Evolutionary conservation across 2,329 filamentous ascomycete genomes (phyloP), one percentile per base, ranked within the genome.

Genomic region (Sporothrix dimorphospora): DNA sequence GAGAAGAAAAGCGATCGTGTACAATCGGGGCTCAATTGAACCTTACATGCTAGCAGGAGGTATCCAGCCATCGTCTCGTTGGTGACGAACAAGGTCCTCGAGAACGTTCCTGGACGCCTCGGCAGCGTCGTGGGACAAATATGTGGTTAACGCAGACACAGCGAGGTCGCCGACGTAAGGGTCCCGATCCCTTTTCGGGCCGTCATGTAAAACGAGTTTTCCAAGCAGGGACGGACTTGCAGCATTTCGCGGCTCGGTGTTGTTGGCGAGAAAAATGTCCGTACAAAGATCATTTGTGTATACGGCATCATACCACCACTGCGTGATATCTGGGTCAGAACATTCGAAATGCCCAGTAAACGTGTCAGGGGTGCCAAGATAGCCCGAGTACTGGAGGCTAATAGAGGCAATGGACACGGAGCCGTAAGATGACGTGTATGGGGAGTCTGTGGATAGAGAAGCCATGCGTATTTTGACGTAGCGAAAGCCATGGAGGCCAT

Each of bases 111-210:
- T 75, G 8, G 81, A 79, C 0, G 84, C 81, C 14, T 81, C 78
- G 0, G 80, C 74, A 45, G 81, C 77, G 74, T 84, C 75, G 70
- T 86, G 85, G 5, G 81, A 84, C 14, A 87, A 75, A 72, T 85
- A 87, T 1, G 80, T 80, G 7, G 85, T 87, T 70, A 85, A 75
- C 0, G 82, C 82, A 2, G 85, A 79, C 1, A 87, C 84, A 2
- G 84, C 85, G 45, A 87, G 76, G 71, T 87, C 85, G 2, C 85
- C 85, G 19, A 85, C 82, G 74, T 87, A 87, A 1, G 85, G 85
- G 70, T 87, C 85, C 19, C 85, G 81, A 70, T 87, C 85, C 59
- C 85, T 77, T 75, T 87, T 87, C 0, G 85, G 82, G 4, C 85
- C 85, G 74, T 87, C 85, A 66, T 82, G 81, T 5, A 87, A 76